Conservation (phyloP, 345 rosid species). For the Diplotaxis tenuifolia region DNA sequence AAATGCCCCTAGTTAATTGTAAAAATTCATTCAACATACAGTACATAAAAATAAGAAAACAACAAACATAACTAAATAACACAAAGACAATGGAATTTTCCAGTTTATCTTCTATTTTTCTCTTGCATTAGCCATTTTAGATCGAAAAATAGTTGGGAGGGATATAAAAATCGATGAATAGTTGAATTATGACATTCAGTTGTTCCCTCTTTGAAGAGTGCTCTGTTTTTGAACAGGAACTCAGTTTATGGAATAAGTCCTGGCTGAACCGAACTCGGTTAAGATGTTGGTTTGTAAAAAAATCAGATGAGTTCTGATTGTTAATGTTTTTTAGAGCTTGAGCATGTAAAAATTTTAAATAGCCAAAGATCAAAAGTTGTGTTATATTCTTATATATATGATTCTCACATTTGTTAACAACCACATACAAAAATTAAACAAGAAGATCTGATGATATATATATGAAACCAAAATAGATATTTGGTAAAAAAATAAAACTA, state of each 20-base stretch:
- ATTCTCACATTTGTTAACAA: constrained; percentile 1
- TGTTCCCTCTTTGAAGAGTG: constrained; percentile 37
- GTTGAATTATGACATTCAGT: constrained; percentile 27
- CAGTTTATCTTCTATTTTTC: too few relatives aligned
- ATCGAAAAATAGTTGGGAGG: not conserved
- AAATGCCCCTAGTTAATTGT: too few relatives aligned
- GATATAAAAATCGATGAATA: not conserved
- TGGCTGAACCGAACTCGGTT: not conserved
- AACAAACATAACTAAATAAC: too few relatives aligned
- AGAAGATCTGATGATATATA: constrained; percentile 2
- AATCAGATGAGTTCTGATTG: constrained; percentile 10
- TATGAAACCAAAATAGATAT: constrained; percentile 9
- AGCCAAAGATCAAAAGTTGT: not conserved
- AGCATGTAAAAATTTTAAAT: not conserved
- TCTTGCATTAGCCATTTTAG: not conserved
- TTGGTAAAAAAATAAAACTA: constrained; percentile 15
- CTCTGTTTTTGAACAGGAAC: constrained; percentile 14
- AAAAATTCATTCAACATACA: too few relatives aligned
- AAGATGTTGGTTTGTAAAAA: constrained; percentile 2
- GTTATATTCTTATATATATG: not conserved
- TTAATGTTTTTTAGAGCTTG: constrained; percentile 12
- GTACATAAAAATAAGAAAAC: too few relatives aligned
- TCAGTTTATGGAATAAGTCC: constrained; percentile 1
- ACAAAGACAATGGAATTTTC: too few relatives aligned
- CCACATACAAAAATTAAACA: constrained; percentile 17